Evolutionary conservation across 2,329 filamentous ascomycete species (phyloP).

Genomic region (Colletotrichum eleusines): DNA sequence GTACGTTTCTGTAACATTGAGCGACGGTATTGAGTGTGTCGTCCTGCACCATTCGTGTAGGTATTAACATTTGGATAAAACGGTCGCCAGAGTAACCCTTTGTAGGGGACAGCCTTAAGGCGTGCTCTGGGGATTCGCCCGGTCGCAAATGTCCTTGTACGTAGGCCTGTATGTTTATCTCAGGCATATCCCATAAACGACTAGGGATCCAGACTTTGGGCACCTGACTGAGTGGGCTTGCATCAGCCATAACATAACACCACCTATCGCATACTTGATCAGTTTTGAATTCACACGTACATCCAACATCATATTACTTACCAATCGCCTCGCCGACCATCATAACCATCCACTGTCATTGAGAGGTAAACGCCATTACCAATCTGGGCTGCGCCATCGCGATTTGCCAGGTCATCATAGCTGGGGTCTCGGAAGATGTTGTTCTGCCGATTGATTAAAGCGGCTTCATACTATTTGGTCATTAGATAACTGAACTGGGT

Average conservation of each 20-base stretch:
- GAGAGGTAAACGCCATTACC: background rate
- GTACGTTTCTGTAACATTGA: background rate
- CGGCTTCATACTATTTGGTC: background rate
- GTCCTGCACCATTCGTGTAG: background rate
- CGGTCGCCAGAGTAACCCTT: background rate
- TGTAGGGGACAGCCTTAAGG: background rate
- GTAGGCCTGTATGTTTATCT: background rate
- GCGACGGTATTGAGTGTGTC: background rate
- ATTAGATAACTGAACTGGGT: no score
- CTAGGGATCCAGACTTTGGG: background rate
- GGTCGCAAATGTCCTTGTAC: background rate
- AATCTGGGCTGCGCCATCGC: background rate
- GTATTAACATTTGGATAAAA: background rate
- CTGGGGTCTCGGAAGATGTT: background rate
- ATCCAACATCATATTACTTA: background rate
- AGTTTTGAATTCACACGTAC: background rate
- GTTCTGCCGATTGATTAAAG: background rate
- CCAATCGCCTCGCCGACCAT: background rate
- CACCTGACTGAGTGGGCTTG: background rate
- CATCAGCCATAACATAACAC: background rate
- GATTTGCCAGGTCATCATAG: rapidly evolving
- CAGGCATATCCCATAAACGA: background rate
- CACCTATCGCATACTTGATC: background rate
- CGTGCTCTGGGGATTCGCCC: background rate
- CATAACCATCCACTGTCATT: background rate